phyloP scores from a whole-genome alignment of 2,329 filamentous ascomycete species.

The Epichloe scottii region DNA sequence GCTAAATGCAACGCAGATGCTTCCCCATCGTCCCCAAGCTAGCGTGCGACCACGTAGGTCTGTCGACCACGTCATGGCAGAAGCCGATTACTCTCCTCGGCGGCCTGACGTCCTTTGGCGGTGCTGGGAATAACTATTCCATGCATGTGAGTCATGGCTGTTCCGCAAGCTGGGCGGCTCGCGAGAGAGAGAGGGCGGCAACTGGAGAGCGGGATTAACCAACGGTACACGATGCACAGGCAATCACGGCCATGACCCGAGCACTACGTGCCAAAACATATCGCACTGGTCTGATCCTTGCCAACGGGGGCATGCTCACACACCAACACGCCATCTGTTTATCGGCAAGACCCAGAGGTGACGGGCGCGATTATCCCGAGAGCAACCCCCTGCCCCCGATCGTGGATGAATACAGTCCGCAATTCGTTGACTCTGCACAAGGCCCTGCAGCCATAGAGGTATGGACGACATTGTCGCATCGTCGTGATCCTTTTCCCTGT shows the following conservation, averaged over 20 bases:
- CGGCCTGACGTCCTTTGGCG: constrained; percentile 55
- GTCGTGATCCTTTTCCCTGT: not conserved
- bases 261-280: constrained; percentile 33
- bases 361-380: constrained; percentile 6
- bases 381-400: constrained; percentile 8
- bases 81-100: constrained; percentile 50
- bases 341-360: constrained; percentile 28
- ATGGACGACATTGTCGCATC: not conserved
- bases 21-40: constrained; percentile 60
- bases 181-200: no score
- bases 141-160: constrained; percentile 38
- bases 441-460: constrained; percentile 16
- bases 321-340: constrained; percentile 52
- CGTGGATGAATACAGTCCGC: constrained; percentile 7
- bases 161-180: no score
- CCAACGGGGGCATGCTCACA: constrained; percentile 53
- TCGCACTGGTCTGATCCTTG: constrained; percentile 44
- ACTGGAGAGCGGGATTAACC: rapidly evolving
- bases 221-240: constrained; percentile 6
- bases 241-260: constrained; percentile 42
- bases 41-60: constrained; percentile 44
- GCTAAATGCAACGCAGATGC: constrained; percentile 31
- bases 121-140: constrained; percentile 59
- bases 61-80: constrained; percentile 30
- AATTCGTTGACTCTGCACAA: constrained; percentile 9